phyloP scores from a whole-genome alignment of 2,329 filamentous ascomycete genomes.

The Pestalotiopsis sp. region DNA sequence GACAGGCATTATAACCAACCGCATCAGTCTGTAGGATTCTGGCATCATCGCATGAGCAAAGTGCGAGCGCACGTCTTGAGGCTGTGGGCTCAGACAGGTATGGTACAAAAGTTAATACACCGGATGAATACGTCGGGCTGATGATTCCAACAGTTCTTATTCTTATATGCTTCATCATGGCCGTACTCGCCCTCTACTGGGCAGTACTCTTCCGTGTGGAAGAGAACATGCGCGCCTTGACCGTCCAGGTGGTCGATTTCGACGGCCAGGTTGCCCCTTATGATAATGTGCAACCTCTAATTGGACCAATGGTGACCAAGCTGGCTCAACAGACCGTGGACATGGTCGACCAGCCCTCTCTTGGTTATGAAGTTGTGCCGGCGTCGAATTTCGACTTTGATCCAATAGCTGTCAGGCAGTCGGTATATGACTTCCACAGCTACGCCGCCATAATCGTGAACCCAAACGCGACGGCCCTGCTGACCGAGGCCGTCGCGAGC shows the following conservation, averaged over 20 bases:
- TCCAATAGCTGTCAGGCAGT: conserved; percentile 56
- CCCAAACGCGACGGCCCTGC: conserved; percentile 60
- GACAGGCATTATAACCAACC: background rate
- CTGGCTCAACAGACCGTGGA: conserved; percentile 44
- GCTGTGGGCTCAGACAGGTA: background rate
- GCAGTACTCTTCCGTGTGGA: conserved; percentile 55
- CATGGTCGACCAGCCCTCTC: conserved; percentile 31
- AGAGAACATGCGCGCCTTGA: conserved; percentile 48
- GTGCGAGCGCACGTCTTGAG: background rate
- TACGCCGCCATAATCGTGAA: conserved; percentile 67
- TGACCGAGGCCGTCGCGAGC: conserved; percentile 54
- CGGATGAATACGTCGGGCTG: background rate
- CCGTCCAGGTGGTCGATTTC: conserved; percentile 65
- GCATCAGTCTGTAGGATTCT: background rate
- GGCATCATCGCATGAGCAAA: background rate
- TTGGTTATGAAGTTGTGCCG: conserved; percentile 53
- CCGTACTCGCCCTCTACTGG: conserved; percentile 64
- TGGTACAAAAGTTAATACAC: background rate
- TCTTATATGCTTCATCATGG: conserved; percentile 58
- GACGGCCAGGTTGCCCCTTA: conserved; percentile 58
- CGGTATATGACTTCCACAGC: conserved; percentile 59
- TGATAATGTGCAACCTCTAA: conserved; percentile 48
- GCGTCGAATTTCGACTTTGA: conserved; percentile 57
- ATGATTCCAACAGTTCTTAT: conserved; percentile 40
- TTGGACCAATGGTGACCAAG: conserved; percentile 56